phyloP scores from a whole-genome alignment of 2,329 filamentous ascomycete species.

The Ophiocordyceps camponoti-rufipedis region DNA sequence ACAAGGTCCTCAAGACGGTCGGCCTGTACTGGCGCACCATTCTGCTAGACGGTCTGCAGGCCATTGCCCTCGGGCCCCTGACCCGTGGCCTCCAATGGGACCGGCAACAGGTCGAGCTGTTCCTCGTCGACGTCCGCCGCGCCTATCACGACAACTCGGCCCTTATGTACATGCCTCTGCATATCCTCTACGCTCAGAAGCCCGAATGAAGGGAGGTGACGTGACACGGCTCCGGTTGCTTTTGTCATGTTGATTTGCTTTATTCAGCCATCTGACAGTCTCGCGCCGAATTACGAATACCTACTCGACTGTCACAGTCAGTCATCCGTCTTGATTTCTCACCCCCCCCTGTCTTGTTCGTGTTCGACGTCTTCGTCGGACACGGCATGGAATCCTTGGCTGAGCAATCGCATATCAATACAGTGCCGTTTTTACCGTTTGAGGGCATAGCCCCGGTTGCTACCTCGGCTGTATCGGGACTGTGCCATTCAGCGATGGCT shows the following conservation, averaged over 20 bases:
- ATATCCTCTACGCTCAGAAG: conserved; percentile 36
- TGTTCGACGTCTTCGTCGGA: too few species aligned
- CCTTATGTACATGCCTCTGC: conserved; percentile 35
- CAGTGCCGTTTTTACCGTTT: background rate
- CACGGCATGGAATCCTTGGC: too few species aligned
- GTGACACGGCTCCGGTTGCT: background rate
- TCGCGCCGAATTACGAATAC: background rate
- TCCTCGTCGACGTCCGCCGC: conserved; percentile 27
- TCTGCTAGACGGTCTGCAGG: conserved; percentile 29
- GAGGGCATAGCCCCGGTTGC: background rate
- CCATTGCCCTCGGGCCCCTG: conserved; percentile 32
- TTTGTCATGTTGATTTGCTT: background rate
- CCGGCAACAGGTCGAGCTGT: conserved; percentile 27
- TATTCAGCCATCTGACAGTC: background rate
- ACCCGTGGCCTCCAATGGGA: conserved; percentile 29
- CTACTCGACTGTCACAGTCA: background rate
- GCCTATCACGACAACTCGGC: conserved; percentile 26
- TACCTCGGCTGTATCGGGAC: background rate
- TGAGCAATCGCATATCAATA: background rate
- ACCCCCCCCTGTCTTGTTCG: too few species aligned
- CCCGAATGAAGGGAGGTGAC: conserved; percentile 9
- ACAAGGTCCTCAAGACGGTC: conserved; percentile 30
- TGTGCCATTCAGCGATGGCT: too few species aligned
- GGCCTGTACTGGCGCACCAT: conserved; percentile 33
- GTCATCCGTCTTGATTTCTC: too few species aligned